Base-by-base conservation (phyloP, 2,329 filamentous ascomycete genomes). In the Fusarium buharicum region DNA sequence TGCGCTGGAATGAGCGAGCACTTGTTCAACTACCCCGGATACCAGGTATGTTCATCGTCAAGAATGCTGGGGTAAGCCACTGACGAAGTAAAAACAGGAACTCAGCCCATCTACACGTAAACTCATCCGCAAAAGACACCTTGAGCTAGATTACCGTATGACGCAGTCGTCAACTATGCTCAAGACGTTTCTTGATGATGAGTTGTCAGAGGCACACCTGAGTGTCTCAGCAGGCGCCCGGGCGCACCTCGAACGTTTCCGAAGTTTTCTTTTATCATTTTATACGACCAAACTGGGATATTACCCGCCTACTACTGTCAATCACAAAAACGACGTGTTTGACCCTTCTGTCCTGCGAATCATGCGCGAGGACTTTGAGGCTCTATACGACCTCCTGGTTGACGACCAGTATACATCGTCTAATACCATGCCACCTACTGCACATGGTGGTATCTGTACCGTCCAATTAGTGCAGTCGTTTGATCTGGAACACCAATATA, bases 1-100 rank as follows among this genome's bases (percentile, higher is more conserved):
- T 92, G 90, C 70, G 88, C 90, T 31, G 91, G 91, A 38, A 93
- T 94, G 90, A 84, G 84, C 57, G 85, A 90, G 17, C 78, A 79
- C 22, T 60, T 93, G 6, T 77, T 80, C 36, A 69, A 76, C 6
- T 84, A 82, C 63, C 72, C 81, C 1, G 90, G 90, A 60, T 90
- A 87, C 59, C 77, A 83, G 72, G 87, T 89, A 77, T 66, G 84
- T 76, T 47, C 47, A 22, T 22, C 14, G 20, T 12, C 11, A 27
- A 44, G 53, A 37, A 47, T 39, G 37, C 58, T 49, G 28, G 24
- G 27, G 45, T 6, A 59, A 43, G n/a, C 43, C 50, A 50, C 70
- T 76, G 52, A 74, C 62, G 50, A 37, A 3, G 2, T 22, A 22
- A 37, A 17, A 48, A 24, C 62, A 86, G 84, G 74, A 77, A 38